Percentiles rank a stretch among this genome's conserved stretches.
Conservation (phyloP, 352 stramenopile genomes). For the Globisporangium cystogenes region DNA sequence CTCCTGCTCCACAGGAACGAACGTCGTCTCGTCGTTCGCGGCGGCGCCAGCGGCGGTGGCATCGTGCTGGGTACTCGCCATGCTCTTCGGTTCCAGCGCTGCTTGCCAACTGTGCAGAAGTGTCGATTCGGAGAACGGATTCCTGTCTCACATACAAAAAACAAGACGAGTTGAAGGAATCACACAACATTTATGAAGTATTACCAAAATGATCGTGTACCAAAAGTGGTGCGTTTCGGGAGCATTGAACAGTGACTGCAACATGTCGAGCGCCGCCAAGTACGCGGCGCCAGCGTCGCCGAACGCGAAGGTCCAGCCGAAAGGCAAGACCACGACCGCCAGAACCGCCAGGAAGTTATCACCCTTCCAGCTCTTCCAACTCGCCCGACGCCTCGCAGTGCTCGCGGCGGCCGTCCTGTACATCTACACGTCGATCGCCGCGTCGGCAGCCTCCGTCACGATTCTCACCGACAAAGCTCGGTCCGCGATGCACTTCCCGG, state of each 20-base stretch:
- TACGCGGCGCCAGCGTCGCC: too few species aligned
- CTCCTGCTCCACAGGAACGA: slow-evolving; percentile 43
- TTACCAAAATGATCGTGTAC: too few species aligned
- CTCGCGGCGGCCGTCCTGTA: not conserved
- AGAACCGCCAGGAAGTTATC: not conserved
- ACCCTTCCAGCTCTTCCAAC: not conserved
- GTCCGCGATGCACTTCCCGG: too few species aligned
- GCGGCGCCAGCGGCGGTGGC: not conserved
- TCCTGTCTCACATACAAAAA: too few species aligned
- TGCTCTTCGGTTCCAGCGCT: not conserved
- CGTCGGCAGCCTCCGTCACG: not conserved
- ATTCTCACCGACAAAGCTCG: not conserved
- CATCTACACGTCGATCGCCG: not conserved
- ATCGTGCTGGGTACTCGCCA: not conserved
- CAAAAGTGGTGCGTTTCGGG: too few species aligned
- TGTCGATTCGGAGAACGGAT: too few species aligned
- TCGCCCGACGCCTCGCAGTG: not conserved
- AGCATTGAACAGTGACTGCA: too few species aligned
- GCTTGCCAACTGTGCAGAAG: not conserved
- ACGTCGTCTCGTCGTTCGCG: slow-evolving; percentile 11
- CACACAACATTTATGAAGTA: too few species aligned
- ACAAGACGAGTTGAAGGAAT: too few species aligned
- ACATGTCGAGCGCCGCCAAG: too few species aligned
- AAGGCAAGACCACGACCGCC: not conserved
- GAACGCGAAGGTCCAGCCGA: not conserved